phyloP scores from a whole-genome alignment of 306 rosid species.

The Arachis hypogaea region DNA sequence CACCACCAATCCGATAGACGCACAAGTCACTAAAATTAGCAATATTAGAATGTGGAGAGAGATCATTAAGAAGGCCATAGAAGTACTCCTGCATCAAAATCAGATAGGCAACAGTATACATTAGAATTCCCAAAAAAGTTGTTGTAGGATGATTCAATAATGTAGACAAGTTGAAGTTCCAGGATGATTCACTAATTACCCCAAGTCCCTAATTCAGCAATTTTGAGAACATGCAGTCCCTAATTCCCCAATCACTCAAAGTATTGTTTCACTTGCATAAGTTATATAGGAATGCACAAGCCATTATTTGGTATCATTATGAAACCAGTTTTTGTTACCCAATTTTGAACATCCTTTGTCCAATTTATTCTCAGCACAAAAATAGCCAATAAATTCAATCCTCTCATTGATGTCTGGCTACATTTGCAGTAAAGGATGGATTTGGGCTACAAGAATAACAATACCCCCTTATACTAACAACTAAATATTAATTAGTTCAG shows the following conservation, averaged over 20 bases:
- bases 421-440: background rate
- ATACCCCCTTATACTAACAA: background rate
- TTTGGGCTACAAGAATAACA: conserved; percentile 5
- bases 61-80: conserved; percentile 60
- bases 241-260: background rate
- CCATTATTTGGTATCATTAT: background rate
- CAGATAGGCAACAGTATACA: conserved; percentile 26
- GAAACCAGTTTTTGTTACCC: background rate
- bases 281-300: conserved; percentile 1
- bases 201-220: background rate
- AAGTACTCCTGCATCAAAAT: conserved; percentile 80
- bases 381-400: background rate
- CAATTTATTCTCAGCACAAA: background rate
- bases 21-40: too few species aligned
- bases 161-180: too few species aligned
- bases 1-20: too few species aligned
- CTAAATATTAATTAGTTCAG: conserved; percentile 17
- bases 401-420: background rate
- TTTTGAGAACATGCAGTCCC: background rate
- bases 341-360: conserved; percentile 9
- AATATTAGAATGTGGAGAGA: too few species aligned
- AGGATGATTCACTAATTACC: background rate
- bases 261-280: background rate
- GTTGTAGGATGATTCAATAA: background rate
- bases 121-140: conserved; percentile 23